Evolutionary conservation across 257 asterid species (phyloP).

Genomic region (Leonotis leonurus): DNA sequence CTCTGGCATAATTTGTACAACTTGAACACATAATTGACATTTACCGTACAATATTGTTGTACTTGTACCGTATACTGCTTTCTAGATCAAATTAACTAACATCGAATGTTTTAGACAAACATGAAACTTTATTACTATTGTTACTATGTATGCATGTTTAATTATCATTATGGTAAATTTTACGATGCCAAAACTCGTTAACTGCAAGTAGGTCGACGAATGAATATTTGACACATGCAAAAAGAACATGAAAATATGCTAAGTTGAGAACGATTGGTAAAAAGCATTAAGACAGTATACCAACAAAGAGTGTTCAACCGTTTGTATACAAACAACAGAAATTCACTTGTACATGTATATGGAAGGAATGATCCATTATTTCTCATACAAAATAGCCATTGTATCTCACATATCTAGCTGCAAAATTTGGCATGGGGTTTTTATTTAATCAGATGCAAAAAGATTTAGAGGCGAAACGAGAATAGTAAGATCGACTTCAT

Average conservation of each 20-base stretch:
- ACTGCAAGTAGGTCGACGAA: too few species aligned
- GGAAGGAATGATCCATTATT: neutral
- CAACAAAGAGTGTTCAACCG: neutral
- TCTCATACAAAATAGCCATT: neutral
- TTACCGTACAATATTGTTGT: too few species aligned
- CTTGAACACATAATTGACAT: too few species aligned
- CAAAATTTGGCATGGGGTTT: slow-evolving; percentile 39
- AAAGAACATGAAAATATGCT: neutral
- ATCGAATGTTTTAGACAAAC: neutral
- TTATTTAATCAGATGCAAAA: neutral
- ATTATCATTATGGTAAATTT: neutral
- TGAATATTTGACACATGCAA: neutral
- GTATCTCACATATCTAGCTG: slow-evolving; percentile 35
- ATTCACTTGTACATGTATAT: neutral
- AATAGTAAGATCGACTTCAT: neutral
- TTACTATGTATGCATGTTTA: too few species aligned
- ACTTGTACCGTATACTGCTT: too few species aligned
- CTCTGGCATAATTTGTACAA: neutral
- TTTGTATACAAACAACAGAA: neutral
- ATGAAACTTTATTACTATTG: neutral
- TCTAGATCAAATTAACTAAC: too few species aligned
- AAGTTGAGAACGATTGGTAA: neutral
- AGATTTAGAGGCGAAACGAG: neutral
- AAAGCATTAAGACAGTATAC: neutral
- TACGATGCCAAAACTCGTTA: neutral